Evolutionary conservation across 805 yeast genomes (phyloP).

Genomic region (Metschnikowia similis): DNA sequence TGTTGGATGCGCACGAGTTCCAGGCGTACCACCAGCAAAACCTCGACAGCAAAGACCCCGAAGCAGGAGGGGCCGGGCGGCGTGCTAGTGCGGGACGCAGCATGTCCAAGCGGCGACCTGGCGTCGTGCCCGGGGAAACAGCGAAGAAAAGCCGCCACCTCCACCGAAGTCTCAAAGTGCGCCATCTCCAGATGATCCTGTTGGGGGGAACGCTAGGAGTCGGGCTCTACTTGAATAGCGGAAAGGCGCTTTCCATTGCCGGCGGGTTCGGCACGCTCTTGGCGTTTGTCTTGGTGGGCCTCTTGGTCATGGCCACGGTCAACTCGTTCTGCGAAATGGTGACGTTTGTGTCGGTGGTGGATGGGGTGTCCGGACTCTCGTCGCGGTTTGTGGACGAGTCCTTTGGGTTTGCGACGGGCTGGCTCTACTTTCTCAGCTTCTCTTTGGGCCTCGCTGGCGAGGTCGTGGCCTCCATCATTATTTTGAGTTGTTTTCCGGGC

Average conservation of each 20-base stretch:
- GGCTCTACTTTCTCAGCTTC: slow-evolving; percentile 71
- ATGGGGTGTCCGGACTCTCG: slow-evolving; percentile 72
- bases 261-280: slow-evolving; percentile 75
- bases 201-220: slow-evolving; percentile 79
- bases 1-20: slow-evolving; percentile 10
- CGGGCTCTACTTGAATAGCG: slow-evolving; percentile 64
- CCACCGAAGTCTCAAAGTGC: slow-evolving; percentile 56
- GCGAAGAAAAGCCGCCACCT: slow-evolving; percentile 18
- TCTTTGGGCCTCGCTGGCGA: slow-evolving; percentile 74
- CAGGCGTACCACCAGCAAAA: slow-evolving; percentile 6
- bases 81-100: background rate
- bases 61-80: background rate
- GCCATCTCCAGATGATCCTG: slow-evolving; percentile 76
- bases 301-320: slow-evolving; percentile 64
- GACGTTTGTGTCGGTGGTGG: slow-evolving; percentile 71
- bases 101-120: background rate
- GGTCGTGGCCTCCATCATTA: slow-evolving; percentile 72
- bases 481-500: slow-evolving; percentile 63
- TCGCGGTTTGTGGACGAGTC: slow-evolving; percentile 76
- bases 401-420: slow-evolving; percentile 69
- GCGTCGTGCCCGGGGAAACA: background rate
- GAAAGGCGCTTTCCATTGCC: slow-evolving; percentile 67
- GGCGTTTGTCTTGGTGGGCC: slow-evolving; percentile 62
- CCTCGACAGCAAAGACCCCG: background rate
- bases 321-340: slow-evolving; percentile 78